A percentile compares a stretch with the other conserved stretches of the same genome.
phyloP scores from a whole-genome alignment of 192 early-diverging fungal genomes.

The Phlyctochytrium arcticum region DNA sequence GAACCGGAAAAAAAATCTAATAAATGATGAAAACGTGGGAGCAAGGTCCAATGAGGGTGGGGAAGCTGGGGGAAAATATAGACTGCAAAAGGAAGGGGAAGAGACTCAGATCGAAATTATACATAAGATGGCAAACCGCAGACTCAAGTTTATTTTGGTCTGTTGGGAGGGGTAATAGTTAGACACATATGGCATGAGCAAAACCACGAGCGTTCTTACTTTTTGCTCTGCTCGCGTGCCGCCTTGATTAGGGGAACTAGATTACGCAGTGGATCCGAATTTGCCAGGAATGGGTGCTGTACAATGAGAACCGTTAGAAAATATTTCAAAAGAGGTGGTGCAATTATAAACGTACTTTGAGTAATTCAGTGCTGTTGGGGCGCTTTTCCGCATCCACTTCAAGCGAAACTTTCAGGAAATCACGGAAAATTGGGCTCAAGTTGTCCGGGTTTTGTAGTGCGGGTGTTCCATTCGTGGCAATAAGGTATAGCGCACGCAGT shows the following conservation, averaged over 20 bases:
- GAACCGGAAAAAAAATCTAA: too few species aligned
- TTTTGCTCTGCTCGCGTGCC: conserved; percentile 41
- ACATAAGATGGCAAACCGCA: too few species aligned
- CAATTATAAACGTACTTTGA: conserved; percentile 49
- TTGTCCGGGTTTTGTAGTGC: conserved; percentile 82
- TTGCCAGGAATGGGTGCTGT: conserved; percentile 81
- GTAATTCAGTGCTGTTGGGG: conserved; percentile 69
- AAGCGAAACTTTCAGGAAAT: conserved; percentile 82
- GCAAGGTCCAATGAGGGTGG: too few species aligned
- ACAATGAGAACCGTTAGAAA: too few species aligned
- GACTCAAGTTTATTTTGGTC: too few species aligned
- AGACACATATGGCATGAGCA: too few species aligned
- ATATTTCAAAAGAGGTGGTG: neutral
- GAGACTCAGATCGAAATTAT: too few species aligned
- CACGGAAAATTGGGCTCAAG: conserved; percentile 72
- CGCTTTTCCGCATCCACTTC: conserved; percentile 84
- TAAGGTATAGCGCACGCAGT: conserved; percentile 90
- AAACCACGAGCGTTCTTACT: too few species aligned
- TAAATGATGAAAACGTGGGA: too few species aligned
- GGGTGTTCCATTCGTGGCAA: conserved; percentile 95
- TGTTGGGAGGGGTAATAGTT: too few species aligned
- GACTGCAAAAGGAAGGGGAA: too few species aligned
- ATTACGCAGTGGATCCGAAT: conserved; percentile 75
- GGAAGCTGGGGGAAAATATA: too few species aligned
- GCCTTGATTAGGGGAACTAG: conserved; percentile 77